Conservation (phyloP, 805 yeast genomes). For the Saturnispora zaruensis region DNA sequence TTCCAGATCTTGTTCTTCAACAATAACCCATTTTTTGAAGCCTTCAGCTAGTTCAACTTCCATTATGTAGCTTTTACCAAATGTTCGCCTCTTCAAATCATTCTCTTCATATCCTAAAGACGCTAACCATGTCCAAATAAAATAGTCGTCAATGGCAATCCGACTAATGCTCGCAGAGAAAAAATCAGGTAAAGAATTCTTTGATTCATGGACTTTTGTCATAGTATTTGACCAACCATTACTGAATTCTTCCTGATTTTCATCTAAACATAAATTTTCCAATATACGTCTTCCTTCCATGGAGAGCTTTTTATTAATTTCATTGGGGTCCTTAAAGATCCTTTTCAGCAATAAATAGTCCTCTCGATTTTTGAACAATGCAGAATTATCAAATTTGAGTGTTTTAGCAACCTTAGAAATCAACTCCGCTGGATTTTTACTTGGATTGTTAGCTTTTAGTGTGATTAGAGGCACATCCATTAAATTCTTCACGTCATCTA, state of each 20-base stretch:
- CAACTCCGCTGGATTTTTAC: constrained; percentile 48
- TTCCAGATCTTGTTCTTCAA: constrained; percentile 55
- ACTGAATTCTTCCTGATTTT: constrained; percentile 15
- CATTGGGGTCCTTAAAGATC: constrained; percentile 50
- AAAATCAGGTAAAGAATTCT: constrained; percentile 22
- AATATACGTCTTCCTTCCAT: constrained; percentile 61
- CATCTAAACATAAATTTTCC: constrained; percentile 29
- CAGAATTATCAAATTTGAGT: constrained; percentile 60
- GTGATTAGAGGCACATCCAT: constrained; percentile 32
- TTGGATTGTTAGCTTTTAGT: constrained; percentile 33
- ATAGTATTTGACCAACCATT: constrained; percentile 32
- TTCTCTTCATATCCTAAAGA: constrained; percentile 70
- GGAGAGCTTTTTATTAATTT: constrained; percentile 56
- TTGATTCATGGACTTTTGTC: constrained; percentile 14
- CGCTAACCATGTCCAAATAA: constrained; percentile 87
- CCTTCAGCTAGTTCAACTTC: constrained; percentile 74
- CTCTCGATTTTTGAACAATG: constrained; percentile 63
- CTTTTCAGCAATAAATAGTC: constrained; percentile 70
- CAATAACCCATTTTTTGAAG: constrained; percentile 67
- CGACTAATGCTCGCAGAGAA: constrained; percentile 44
- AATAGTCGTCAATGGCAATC: constrained; percentile 75
- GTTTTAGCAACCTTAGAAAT: constrained; percentile 49
- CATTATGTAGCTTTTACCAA: constrained; percentile 75
- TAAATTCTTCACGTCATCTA: constrained; percentile 20
- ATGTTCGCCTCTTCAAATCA: constrained; percentile 49